Percentiles rank a stretch among this genome's conserved stretches.
Evolutionary conservation across 805 yeast genomes (phyloP).

Genomic region (Starmerella ratchasimensis): DNA sequence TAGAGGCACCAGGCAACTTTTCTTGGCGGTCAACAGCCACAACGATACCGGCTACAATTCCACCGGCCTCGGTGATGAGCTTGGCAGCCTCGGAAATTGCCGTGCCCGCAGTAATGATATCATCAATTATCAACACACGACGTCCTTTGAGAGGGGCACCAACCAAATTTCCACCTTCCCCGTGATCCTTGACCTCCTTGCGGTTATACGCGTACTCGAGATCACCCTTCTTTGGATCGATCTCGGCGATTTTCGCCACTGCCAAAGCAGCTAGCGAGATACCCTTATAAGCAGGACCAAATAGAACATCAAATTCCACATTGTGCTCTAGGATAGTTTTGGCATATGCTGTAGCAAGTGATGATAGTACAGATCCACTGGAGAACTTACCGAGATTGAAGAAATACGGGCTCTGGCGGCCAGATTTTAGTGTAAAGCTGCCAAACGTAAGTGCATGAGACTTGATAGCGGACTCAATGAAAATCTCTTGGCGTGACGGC

Average conservation of each 20-base stretch:
- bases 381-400: conserved; percentile 86
- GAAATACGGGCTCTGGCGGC: conserved; percentile 89
- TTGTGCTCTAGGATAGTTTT: conserved; percentile 70
- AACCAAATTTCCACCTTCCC: conserved; percentile 93
- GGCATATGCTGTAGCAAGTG: conserved; percentile 80
- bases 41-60: conserved; percentile 66
- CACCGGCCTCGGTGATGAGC: conserved; percentile 56
- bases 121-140: conserved; percentile 76
- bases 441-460: conserved; percentile 80
- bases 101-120: conserved; percentile 97
- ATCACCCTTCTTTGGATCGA: conserved; percentile 51
- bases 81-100: conserved; percentile 89
- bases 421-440: conserved; percentile 76
- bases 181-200: conserved; percentile 81
- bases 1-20: conserved; percentile 48
- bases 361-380: conserved; percentile 65
- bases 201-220: conserved; percentile 89
- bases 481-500: conserved; percentile 31
- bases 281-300: conserved; percentile 98
- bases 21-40: conserved; percentile 95
- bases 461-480: conserved; percentile 70
- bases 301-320: conserved; percentile 73
- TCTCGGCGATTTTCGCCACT: conserved; percentile 80
- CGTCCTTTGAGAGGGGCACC: conserved; percentile 66
- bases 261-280: conserved; percentile 90